Evolutionary conservation across 176 grass and related monocot genomes (phyloP), one percentile per base, ranked within the genome.

Genomic region (Musa troglodytarum): DNA sequence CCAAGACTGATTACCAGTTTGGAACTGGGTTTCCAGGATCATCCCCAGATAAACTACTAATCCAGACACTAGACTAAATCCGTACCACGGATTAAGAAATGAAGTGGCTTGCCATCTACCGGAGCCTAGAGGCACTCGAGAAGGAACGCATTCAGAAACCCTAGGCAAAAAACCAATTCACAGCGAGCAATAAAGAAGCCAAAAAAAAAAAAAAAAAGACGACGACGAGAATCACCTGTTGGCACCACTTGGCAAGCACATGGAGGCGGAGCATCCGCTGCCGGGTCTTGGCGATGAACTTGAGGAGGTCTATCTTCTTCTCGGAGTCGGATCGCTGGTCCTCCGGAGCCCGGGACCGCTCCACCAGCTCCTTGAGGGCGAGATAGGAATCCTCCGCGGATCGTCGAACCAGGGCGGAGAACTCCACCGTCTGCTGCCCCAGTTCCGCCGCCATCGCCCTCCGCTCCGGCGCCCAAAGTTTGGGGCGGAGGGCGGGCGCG

Each of bases 221-320:
- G 6, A 78, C 11, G 20, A 70, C 1, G 52, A 74, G 52, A 13
- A 52, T 8, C 24, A 98, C 96, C 96, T 99, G 96, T 76, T 92
- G 88, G 67, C 96, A 99, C 96, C 96, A 99, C 77, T 99, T 99
- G 86, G 91, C 88, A 7, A 99, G 95, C 21, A 99, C 96, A 59
- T 99, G 91, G 70, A 99, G 86, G 34, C 96, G 96, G 62, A 99
- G 96, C 91, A 99, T 99, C 69, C 96, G 91, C 86, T 99, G 96
- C 75, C 91, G 88, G 1, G 91, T 99, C 51, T 86, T 85, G 19
- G 76, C 79, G 10, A 99, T 89, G 82, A 99, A 99, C 79, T 99
- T 99, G 83, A 99, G 95, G 53, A 99, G 83, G 80, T 99, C 95
- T 1, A 94, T 94, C 88, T 99, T 99, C 85, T 99, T 99, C 91